Evolutionary conservation across 2,329 filamentous ascomycete species (phyloP).

Genomic region (Fusarium hainanense): DNA sequence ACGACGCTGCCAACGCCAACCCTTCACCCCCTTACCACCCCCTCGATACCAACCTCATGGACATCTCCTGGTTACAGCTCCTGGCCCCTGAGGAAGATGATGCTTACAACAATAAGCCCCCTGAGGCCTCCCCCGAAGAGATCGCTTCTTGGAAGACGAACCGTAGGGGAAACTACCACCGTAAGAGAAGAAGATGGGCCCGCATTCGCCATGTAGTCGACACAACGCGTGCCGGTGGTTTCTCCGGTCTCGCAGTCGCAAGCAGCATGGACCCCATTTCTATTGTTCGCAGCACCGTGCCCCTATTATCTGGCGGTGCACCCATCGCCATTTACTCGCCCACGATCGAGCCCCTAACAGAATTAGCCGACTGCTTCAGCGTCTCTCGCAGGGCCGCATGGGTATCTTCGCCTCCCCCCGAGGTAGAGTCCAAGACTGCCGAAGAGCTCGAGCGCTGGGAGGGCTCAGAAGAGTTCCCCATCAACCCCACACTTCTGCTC

Average conservation of each 20-base stretch:
- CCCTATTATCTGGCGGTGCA: constrained; percentile 84
- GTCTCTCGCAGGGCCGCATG: constrained; percentile 83
- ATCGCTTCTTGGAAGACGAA: constrained; percentile 81
- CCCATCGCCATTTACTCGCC: constrained; percentile 88
- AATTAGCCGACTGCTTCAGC: constrained; percentile 85
- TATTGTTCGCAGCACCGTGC: constrained; percentile 79
- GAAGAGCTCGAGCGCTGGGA: constrained; percentile 67
- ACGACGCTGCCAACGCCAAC: constrained; percentile 75
- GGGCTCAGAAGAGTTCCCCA: constrained; percentile 79
- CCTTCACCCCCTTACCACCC: constrained; percentile 74
- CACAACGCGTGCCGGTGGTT: constrained; percentile 77
- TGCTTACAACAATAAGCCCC: constrained; percentile 75
- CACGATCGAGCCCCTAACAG: constrained; percentile 80
- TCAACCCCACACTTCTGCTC: constrained; percentile 87
- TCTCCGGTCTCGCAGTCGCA: constrained; percentile 85
- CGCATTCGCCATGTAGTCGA: constrained; percentile 78
- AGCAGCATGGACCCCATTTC: constrained; percentile 83
- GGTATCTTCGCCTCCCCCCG: constrained; percentile 63
- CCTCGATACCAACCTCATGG: constrained; percentile 81
- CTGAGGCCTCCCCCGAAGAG: constrained; percentile 66
- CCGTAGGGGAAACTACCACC: constrained; percentile 85
- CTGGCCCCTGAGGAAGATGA: constrained; percentile 80
- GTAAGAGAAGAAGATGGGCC: constrained; percentile 87
- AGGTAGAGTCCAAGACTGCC: constrained; percentile 56
- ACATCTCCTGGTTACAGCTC: constrained; percentile 92